These are phyloP conservation scores for Xylariaceae sp. DNA, from an alignment of 2,329 filamentous ascomycete genomes.

Conservation along the genomic window DNA sequence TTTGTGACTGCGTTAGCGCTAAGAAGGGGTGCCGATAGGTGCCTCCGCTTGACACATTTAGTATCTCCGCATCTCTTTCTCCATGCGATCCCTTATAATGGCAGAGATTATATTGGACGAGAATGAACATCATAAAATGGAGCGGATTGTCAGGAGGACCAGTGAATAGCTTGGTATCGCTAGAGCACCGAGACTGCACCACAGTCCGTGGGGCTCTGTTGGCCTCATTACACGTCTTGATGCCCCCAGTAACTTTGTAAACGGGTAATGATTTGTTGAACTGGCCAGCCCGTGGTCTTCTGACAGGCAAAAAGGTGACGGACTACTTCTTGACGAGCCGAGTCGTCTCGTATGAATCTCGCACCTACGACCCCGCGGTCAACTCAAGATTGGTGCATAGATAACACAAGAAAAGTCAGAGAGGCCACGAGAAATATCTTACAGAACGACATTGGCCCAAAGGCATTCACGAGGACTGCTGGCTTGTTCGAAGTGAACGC, in stretches of 20 bases:
- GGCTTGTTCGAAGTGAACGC: conserved; percentile 47
- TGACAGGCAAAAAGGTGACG: conserved; percentile 39
- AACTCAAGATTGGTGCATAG: not conserved
- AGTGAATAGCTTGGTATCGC: not conserved
- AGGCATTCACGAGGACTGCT: conserved; percentile 50
- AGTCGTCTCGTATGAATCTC: conserved; percentile 33
- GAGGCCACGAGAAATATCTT: conserved; percentile 2
- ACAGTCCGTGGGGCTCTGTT: not conserved
- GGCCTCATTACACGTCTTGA: not conserved
- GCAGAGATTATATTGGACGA: not conserved
- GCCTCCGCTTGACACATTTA: not conserved
- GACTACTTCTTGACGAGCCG: conserved; percentile 37
- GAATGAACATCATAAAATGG: not conserved
- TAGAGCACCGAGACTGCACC: not conserved
- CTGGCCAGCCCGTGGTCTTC: conserved; percentile 43
- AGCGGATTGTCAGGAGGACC: not conserved
- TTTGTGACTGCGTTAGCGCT: not conserved
- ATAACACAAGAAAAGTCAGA: not conserved
- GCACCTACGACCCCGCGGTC: conserved; percentile 30
- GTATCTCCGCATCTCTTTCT: not conserved
- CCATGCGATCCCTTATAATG: not conserved
- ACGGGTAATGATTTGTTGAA: conserved; percentile 38
- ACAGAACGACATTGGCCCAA: conserved; percentile 53
- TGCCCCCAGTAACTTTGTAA: conserved; percentile 35
- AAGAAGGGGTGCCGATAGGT: not conserved